Conservation (phyloP, 2,329 filamentous ascomycete genomes). For the Periglandula ipomoeae region DNA sequence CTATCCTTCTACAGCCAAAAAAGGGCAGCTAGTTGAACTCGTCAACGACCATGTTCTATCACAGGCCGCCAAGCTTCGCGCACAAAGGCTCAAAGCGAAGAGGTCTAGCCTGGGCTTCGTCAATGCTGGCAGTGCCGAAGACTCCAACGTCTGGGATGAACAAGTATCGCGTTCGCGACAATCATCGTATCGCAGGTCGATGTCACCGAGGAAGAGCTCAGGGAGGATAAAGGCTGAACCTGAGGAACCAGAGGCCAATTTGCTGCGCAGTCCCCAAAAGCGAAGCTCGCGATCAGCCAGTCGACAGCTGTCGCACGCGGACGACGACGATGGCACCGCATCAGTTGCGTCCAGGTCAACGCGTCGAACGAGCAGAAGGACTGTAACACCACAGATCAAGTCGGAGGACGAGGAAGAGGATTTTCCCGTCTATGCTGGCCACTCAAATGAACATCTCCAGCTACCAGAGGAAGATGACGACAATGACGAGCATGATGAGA, state of each 20-base stretch:
- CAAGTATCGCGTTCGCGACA: slow-evolving; percentile 45
- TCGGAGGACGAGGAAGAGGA: slow-evolving; percentile 27
- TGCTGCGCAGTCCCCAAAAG: slow-evolving; percentile 41
- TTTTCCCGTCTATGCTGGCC: slow-evolving; percentile 27
- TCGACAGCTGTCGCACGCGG: slow-evolving; percentile 42
- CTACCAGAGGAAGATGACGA: slow-evolving; percentile 30
- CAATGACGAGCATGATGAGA: slow-evolving; percentile 35
- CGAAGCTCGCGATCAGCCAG: slow-evolving; percentile 45
- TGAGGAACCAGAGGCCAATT: slow-evolving; percentile 29
- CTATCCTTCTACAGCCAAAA: slow-evolving; percentile 87
- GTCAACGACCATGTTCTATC: slow-evolving; percentile 73
- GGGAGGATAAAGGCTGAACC: slow-evolving; percentile 44
- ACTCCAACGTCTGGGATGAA: slow-evolving; percentile 52
- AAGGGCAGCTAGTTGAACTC: slow-evolving; percentile 74
- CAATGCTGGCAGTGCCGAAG: slow-evolving; percentile 57
- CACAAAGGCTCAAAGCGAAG: slow-evolving; percentile 67
- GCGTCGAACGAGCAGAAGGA: slow-evolving; percentile 39
- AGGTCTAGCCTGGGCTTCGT: slow-evolving; percentile 81
- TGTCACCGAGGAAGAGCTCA: slow-evolving; percentile 46
- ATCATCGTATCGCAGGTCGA: slow-evolving; percentile 40
- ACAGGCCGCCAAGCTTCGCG: slow-evolving; percentile 67
- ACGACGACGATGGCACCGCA: slow-evolving; percentile 33
- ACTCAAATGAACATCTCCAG: slow-evolving; percentile 46
- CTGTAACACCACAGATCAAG: slow-evolving; percentile 44
- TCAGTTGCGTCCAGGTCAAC: slow-evolving; percentile 30